Conservation (phyloP, 2,329 filamentous ascomycete species). For the Rhexocercosporidium sp. region DNA sequence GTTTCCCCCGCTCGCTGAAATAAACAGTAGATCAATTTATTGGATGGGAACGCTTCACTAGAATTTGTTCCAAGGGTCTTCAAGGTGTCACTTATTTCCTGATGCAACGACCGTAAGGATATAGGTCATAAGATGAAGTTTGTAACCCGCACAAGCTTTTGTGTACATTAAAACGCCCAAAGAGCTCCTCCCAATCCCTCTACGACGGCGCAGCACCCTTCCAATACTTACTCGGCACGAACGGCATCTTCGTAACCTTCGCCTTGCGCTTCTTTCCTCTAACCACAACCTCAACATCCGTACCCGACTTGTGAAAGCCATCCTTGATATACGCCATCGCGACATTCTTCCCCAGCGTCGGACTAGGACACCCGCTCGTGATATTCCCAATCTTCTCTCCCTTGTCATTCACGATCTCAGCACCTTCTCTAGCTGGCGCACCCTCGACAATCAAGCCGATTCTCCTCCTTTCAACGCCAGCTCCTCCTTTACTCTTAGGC, state of each 20-base stretch:
- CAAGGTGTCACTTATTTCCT: background rate
- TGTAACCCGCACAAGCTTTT: background rate
- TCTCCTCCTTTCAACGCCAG: slow-evolving; percentile 72
- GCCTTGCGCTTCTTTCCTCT: slow-evolving; percentile 71
- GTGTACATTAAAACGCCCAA: background rate
- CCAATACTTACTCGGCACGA: slow-evolving; percentile 69
- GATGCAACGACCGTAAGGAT: background rate
- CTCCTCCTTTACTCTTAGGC: slow-evolving; percentile 72
- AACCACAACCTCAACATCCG: slow-evolving; percentile 67
- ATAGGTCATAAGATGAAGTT: background rate
- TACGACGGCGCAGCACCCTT: slow-evolving; percentile 34
- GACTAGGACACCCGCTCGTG: slow-evolving; percentile 90
- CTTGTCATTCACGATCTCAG: slow-evolving; percentile 69
- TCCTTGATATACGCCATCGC: slow-evolving; percentile 85
- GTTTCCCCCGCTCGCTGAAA: no score
- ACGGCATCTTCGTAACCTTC: slow-evolving; percentile 73
- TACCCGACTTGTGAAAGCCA: slow-evolving; percentile 71
- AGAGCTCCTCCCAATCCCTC: background rate
- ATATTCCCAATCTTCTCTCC: slow-evolving; percentile 76
- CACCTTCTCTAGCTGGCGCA: slow-evolving; percentile 88
- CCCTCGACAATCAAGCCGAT: slow-evolving; percentile 85
- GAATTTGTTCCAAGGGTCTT: background rate
- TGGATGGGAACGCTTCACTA: background rate
- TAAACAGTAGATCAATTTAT: no score
- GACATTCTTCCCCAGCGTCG: slow-evolving; percentile 86